Percentiles rank a stretch among this genome's conserved stretches.
Evolutionary conservation across 2,329 filamentous ascomycete genomes (phyloP).

Genomic region (Endocalyx cinctus): DNA sequence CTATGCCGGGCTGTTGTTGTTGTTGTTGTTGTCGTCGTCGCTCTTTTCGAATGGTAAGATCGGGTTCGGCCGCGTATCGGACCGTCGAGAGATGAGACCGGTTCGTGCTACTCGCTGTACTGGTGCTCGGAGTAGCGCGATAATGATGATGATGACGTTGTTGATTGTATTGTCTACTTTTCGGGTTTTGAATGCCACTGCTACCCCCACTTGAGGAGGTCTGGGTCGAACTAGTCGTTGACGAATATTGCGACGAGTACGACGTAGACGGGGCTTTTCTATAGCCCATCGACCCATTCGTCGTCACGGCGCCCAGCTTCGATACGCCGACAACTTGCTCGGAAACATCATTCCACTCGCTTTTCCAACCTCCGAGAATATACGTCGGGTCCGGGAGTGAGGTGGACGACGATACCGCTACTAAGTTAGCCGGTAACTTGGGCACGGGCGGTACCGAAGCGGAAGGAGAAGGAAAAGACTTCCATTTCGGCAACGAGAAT

Average conservation of each 20-base stretch:
- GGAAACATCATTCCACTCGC: conserved; percentile 19
- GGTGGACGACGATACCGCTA: no score
- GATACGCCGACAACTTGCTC: conserved; percentile 11
- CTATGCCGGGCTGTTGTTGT: background rate
- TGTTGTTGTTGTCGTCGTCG: background rate
- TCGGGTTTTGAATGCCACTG: conserved; percentile 1
- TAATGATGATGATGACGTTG: conserved; percentile 1
- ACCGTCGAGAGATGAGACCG: conserved; percentile 22
- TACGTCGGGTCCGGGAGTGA: conserved; percentile 17
- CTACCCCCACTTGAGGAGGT: background rate
- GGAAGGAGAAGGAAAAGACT: background rate
- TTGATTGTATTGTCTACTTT: no score
- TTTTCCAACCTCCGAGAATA: conserved; percentile 21
- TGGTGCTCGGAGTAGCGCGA: conserved; percentile 17
- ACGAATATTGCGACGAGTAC: background rate
- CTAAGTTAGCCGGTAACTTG: no score
- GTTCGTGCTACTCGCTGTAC: conserved; percentile 17
- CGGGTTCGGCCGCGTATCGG: conserved; percentile 21
- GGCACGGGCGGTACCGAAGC: conserved; percentile 1
- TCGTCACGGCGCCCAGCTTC: conserved; percentile 1
- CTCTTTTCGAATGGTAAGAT: conserved; percentile 21
- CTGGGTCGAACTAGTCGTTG: background rate
- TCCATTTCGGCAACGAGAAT: background rate
- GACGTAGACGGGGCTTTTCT: background rate
- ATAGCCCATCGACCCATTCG: conserved; percentile 1